phyloP scores from a whole-genome alignment of 2,329 filamentous ascomycete genomes.

The Moelleriella libera region DNA sequence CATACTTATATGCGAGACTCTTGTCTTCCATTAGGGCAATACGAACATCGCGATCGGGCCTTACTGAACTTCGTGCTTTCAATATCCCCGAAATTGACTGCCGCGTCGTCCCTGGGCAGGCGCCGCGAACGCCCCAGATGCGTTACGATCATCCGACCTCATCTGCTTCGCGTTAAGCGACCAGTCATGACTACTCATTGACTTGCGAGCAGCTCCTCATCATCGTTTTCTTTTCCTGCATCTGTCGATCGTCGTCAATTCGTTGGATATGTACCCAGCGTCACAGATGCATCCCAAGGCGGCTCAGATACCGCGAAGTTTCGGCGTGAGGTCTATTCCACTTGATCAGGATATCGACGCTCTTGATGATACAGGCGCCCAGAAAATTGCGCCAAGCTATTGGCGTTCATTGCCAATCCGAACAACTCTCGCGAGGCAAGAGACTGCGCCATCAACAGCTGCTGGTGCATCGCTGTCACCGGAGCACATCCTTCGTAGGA shows the following conservation, averaged over 20 bases:
- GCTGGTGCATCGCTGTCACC: slow-evolving; percentile 9
- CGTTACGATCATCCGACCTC: slow-evolving; percentile 17
- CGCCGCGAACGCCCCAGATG: slow-evolving; percentile 22
- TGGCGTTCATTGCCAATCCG: slow-evolving; percentile 18
- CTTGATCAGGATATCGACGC: neutral
- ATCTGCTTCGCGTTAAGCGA: slow-evolving; percentile 25
- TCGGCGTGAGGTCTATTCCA: slow-evolving; percentile 13
- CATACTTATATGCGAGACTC: no score
- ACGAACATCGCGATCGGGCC: no score
- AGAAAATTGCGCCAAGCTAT: slow-evolving; percentile 9
- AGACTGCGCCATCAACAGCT: slow-evolving; percentile 4
- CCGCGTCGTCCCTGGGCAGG: slow-evolving; percentile 2
- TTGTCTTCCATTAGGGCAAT: no score
- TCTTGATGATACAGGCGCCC: slow-evolving; percentile 3
- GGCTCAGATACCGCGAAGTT: slow-evolving; percentile 29
- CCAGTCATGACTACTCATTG: slow-evolving; percentile 26
- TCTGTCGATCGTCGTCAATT: neutral
- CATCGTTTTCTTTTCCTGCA: neutral
- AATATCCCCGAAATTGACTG: neutral
- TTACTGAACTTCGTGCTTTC: no score
- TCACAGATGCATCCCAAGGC: slow-evolving; percentile 35
- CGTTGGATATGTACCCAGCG: slow-evolving; percentile 30
- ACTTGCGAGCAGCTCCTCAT: slow-evolving; percentile 11
- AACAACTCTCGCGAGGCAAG: slow-evolving; percentile 14
- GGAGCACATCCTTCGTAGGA: slow-evolving; percentile 58